A percentile compares a stretch with the other conserved stretches of the same genome.
These are phyloP conservation scores for Trichosphaerium sp. DNA, from an alignment of 78 protist genomes.

Conservation along the genomic window DNA sequence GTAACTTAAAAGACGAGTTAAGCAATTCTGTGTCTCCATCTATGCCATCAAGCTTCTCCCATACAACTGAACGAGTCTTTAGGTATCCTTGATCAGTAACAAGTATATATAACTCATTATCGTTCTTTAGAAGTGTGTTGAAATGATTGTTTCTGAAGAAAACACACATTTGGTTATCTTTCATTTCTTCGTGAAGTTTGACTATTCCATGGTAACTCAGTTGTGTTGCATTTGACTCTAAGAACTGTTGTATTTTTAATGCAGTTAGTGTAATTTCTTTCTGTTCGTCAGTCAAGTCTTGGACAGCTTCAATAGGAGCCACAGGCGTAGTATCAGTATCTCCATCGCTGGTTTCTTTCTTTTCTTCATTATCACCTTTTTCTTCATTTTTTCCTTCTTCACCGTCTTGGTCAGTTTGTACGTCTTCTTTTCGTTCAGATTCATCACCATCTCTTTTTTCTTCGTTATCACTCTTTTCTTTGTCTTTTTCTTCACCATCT, in stretches of 20 bases:
- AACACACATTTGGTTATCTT: slow-evolving; percentile 19
- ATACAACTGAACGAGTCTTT: slow-evolving; percentile 25
- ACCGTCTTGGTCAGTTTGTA: background rate
- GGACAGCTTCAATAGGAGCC: background rate
- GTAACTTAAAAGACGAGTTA: background rate
- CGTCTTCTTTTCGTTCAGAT: background rate
- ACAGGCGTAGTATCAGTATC: background rate
- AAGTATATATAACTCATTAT: slow-evolving; percentile 10
- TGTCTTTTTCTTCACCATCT: background rate
- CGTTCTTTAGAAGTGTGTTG: slow-evolving; percentile 24
- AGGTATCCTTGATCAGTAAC: slow-evolving; percentile 47
- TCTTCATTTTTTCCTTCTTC: background rate
- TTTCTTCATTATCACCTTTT: background rate
- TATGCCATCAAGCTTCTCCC: slow-evolving; percentile 22
- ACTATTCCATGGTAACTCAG: slow-evolving; percentile 35
- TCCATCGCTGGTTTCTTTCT: background rate
- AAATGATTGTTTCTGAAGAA: slow-evolving; percentile 62
- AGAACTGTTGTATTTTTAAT: slow-evolving; percentile 22
- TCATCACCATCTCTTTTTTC: background rate
- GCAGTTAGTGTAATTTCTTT: slow-evolving; percentile 17
- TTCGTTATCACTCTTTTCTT: background rate
- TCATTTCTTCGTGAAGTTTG: slow-evolving; percentile 24
- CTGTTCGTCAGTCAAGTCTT: background rate
- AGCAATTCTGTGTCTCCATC: background rate
- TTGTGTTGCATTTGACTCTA: slow-evolving; percentile 23